A percentile compares a stretch with the other conserved stretches of the same genome.
Conservation (phyloP, 2,329 filamentous ascomycete genomes). For the Sclerotinia minor region DNA sequence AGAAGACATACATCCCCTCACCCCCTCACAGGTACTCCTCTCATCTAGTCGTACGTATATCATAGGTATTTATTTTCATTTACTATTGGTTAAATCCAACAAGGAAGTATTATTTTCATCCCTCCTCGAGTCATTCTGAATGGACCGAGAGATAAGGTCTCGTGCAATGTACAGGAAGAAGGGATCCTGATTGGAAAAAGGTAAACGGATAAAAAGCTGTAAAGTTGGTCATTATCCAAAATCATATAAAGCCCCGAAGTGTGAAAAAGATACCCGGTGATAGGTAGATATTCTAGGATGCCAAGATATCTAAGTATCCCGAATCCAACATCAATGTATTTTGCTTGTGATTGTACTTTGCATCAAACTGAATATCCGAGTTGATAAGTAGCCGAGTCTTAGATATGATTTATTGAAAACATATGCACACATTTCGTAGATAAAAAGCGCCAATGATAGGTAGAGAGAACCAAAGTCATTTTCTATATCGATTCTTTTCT, state of each 20-base stretch:
- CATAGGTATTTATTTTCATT: neutral
- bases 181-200: too few species aligned
- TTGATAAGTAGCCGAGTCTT: neutral
- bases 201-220: too few species aligned
- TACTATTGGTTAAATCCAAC: neutral
- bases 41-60: neutral
- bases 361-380: neutral
- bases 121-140: neutral
- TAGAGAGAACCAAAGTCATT: conserved; percentile 16
- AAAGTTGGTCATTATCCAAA: conserved; percentile 1
- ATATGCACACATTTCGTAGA: neutral
- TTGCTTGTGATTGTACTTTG: conserved; percentile 21
- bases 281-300: neutral
- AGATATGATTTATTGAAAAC: neutral
- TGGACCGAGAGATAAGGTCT: conserved; percentile 12
- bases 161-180: neutral
- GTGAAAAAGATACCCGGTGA: neutral
- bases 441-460: neutral
- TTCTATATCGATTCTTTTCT: conserved; percentile 35
- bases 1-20: conserved; percentile 1
- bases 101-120: neutral
- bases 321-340: neutral
- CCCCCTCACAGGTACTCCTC: neutral
- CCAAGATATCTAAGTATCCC: conserved; percentile 6
- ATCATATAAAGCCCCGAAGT: conserved; percentile 11